A percentile compares a stretch with the other conserved stretches of the same genome.
Evolutionary conservation across 805 yeast genomes (phyloP).

Genomic region (Lipomyces orientalis): DNA sequence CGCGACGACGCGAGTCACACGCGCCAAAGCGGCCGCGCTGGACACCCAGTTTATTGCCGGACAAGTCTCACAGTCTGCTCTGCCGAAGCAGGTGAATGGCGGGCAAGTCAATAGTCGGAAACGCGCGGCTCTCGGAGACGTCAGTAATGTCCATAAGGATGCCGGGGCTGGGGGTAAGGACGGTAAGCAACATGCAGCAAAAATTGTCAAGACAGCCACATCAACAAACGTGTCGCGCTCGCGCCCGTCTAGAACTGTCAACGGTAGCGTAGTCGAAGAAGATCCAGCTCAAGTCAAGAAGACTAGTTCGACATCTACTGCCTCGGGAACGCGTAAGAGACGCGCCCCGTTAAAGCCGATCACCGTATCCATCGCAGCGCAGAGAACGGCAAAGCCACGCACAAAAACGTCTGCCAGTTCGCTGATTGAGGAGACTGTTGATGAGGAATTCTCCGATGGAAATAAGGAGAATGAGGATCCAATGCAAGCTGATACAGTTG

Average conservation of each 20-base stretch:
- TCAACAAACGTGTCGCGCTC: slow-evolving; percentile 27
- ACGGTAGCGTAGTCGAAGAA: not conserved
- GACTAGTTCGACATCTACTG: not conserved
- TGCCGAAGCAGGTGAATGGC: slow-evolving; percentile 21
- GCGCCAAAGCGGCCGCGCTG: slow-evolving; percentile 34
- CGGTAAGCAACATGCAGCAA: slow-evolving; percentile 26
- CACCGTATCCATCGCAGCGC: slow-evolving; percentile 14
- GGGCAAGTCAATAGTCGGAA: slow-evolving; percentile 37
- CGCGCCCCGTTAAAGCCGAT: slow-evolving; percentile 29
- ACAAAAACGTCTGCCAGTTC: not conserved
- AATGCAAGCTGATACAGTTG: not conserved
- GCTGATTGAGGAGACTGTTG: slow-evolving; percentile 19
- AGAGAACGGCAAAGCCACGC: slow-evolving; percentile 9
- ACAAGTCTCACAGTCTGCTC: slow-evolving; percentile 3
- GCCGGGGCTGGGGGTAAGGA: slow-evolving; percentile 17
- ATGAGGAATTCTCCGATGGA: slow-evolving; percentile 23
- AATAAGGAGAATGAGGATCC: slow-evolving; percentile 36
- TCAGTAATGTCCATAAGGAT: slow-evolving; percentile 43
- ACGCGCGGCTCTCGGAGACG: slow-evolving; percentile 47
- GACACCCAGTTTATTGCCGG: not conserved
- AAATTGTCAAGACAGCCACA: slow-evolving; percentile 28
- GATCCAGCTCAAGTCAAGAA: not conserved
- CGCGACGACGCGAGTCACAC: slow-evolving; percentile 30
- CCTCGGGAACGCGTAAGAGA: slow-evolving; percentile 17
- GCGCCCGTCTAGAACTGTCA: slow-evolving; percentile 11